Conservation (phyloP, 2,329 filamentous ascomycete species). For the Fusarium chaquense region DNA sequence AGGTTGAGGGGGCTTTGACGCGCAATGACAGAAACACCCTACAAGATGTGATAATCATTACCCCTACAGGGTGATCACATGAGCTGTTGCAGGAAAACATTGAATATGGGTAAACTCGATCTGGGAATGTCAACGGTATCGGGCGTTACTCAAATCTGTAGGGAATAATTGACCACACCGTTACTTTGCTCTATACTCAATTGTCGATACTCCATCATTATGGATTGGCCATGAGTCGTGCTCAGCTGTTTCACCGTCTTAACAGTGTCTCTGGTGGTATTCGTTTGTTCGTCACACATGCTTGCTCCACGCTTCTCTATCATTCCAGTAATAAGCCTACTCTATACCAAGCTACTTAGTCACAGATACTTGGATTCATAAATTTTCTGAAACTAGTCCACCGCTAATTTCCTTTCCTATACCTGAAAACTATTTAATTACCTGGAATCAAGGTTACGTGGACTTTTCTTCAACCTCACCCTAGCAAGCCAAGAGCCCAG, state of each 20-base stretch:
- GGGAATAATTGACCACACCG: background rate
- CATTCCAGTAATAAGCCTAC: background rate
- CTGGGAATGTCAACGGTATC: background rate
- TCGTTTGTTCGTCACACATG: background rate
- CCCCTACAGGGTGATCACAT: background rate
- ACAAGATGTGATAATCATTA: background rate
- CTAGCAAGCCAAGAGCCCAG: constrained; percentile 17
- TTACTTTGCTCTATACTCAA: background rate
- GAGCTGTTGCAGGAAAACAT: background rate
- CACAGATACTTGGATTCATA: background rate
- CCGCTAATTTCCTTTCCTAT: background rate
- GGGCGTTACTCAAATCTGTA: background rate
- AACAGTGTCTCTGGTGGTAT: background rate
- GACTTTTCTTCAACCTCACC: background rate
- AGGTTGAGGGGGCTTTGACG: background rate
- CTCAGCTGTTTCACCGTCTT: background rate
- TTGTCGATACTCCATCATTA: background rate
- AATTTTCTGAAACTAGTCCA: background rate
- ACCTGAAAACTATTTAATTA: background rate
- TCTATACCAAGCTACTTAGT: background rate
- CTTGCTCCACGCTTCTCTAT: background rate
- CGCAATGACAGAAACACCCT: background rate
- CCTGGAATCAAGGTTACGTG: background rate
- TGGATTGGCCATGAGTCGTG: background rate
- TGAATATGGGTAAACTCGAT: constrained; percentile 3